Percentiles rank a stretch among this genome's conserved stretches.
Conservation (phyloP, 352 stramenopile genomes). For the Phytophthora palmivora region DNA sequence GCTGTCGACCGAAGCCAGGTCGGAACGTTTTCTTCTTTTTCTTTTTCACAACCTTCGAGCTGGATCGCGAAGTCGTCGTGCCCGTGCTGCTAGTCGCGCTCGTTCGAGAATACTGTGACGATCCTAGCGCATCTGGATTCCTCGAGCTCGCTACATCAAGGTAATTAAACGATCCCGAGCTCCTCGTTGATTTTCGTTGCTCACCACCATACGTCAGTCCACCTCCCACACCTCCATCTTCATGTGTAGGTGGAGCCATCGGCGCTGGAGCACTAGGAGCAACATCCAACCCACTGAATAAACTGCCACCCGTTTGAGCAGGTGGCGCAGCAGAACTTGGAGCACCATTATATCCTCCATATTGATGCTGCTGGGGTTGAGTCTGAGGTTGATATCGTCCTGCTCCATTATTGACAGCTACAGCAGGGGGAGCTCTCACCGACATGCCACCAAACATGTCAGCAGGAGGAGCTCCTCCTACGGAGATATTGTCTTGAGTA, state of each 20-base stretch:
- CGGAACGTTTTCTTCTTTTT: conserved; percentile 90
- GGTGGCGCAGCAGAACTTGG: conserved; percentile 2
- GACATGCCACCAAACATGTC: conserved; percentile 87
- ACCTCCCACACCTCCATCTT: conserved; percentile 22
- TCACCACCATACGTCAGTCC: conserved; percentile 31
- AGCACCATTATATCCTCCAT: conserved; percentile 38
- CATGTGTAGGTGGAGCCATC: conserved; percentile 19
- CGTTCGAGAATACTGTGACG: conserved; percentile 31
- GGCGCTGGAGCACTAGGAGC: conserved; percentile 26
- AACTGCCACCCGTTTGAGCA: conserved; percentile 27
- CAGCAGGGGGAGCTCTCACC: conserved; percentile 44
- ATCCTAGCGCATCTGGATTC: conserved; percentile 8
- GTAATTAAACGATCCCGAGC: conserved; percentile 69
- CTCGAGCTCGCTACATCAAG: conserved; percentile 50
- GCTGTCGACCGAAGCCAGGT: conserved; percentile 79
- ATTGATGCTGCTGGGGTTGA: conserved; percentile 22
- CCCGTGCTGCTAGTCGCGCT: conserved; percentile 41
- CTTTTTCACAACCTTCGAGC: conserved; percentile 65
- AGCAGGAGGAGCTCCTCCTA: conserved; percentile 7
- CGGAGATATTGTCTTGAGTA: conserved; percentile 25
- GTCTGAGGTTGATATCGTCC: conserved; percentile 29
- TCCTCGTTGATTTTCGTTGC: conserved; percentile 46
- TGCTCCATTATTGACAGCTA: conserved; percentile 15
- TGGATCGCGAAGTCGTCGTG: conserved; percentile 38
- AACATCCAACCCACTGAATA: conserved; percentile 66